Evolutionary conservation across 1,284 basidiomycete species (phyloP), one percentile per base, ranked within the genome.

Genomic region (Wolfiporia cocos): DNA sequence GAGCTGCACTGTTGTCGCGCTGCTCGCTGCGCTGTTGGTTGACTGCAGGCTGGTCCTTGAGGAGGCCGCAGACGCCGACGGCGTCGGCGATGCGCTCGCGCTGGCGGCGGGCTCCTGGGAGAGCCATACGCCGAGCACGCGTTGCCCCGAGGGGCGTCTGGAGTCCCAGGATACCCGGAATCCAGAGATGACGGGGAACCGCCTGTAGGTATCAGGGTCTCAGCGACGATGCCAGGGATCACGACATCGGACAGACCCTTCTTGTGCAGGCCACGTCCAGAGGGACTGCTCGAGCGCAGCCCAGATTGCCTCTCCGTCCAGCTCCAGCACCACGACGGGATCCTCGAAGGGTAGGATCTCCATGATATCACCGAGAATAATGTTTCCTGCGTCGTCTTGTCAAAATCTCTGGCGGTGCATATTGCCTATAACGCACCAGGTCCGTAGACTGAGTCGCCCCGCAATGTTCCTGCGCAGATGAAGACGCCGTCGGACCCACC

Each of bases 321-420:
- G 62, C 63, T 92, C 86, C 22, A 92, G 58, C 5, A 92, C 89
- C 2, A 96, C 77, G 10, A 86, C 69, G 0, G 92, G 81, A 55
- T 96, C 92, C 47, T 91, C 86, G 49, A 93, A 96, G 0, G 92
- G 92, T 37, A 95, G 62, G 24, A 95, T 92, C 58, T 93, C 92
- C 33, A 91, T 52, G 38, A 92, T 78, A 54, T 95, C 85, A 0
- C 90, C 89, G 0, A 96, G 69, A 1, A 85, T 90, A 43, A 94
- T 70, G 37, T 73, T 65, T 1, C 89, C 86, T 86, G 49, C 18
- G 5, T 12, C 24, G 5, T 37, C 31, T 19, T n/a, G 9, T 11
- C 14, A 28, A 12, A 15, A 22, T 5, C 20, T 40, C 7, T 14
- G 2, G 18, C 7, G 22, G 4, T 10, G 22, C 18, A 30, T 17